phyloP scores from a whole-genome alignment of 768 basidiomycete genomes.

The Trametes punicea region DNA sequence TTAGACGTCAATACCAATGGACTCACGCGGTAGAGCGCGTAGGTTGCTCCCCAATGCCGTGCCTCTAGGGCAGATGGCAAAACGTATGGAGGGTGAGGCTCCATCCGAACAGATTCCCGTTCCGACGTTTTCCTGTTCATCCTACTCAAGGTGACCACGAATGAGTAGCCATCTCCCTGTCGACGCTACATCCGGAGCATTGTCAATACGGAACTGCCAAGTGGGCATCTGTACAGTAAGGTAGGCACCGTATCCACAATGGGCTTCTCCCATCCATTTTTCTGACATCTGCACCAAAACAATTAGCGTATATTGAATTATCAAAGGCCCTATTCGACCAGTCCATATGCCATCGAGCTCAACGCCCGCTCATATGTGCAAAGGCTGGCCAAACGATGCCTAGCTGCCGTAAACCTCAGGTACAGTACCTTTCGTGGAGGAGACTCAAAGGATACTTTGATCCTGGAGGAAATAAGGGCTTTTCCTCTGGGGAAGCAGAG shows the following conservation, averaged over 20 bases:
- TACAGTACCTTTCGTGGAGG: conserved; percentile 67
- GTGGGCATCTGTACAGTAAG: too few species aligned
- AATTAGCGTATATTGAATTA: neutral
- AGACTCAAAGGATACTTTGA: conserved; percentile 81
- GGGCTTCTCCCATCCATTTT: conserved; percentile 86
- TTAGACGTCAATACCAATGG: neutral
- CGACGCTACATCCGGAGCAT: conserved; percentile 36
- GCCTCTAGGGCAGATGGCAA: conserved; percentile 74
- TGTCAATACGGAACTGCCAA: too few species aligned
- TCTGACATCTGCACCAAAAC: conserved; percentile 64
- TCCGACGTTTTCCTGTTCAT: conserved; percentile 70
- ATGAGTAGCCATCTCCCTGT: conserved; percentile 53
- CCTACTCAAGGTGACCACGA: conserved; percentile 62
- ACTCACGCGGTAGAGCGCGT: conserved; percentile 84
- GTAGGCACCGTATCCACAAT: conserved; percentile 68
- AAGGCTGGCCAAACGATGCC: too few species aligned
- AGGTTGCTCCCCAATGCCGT: conserved; percentile 88
- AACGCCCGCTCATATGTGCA: too few species aligned
- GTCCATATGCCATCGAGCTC: too few species aligned
- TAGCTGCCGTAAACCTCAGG: neutral
- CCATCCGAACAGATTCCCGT: conserved; percentile 65
- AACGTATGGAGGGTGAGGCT: conserved; percentile 68
- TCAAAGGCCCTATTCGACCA: too few species aligned
- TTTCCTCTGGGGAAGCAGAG: conserved; percentile 34
- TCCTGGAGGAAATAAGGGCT: conserved; percentile 75